Base-by-base conservation (phyloP, 805 yeast species). In the Zygosaccharomyces gambellarensis region DNA sequence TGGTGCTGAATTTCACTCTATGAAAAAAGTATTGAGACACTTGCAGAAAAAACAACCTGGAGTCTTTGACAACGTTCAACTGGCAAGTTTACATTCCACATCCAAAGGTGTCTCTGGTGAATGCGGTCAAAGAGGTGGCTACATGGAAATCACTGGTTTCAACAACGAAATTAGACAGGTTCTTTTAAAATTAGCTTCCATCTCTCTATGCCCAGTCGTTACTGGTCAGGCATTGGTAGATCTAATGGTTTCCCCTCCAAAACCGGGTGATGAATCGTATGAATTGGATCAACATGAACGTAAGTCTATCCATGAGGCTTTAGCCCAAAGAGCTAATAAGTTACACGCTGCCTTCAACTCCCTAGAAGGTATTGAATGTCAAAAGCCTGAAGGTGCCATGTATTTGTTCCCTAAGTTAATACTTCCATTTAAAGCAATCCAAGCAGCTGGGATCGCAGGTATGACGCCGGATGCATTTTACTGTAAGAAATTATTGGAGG, bases 51-150 rank as follows among this genome's bases (percentile, higher is more conserved):
- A 78, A 48, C 76, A 77, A 10, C 74, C 75, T 22, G 83, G 83
- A 19, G 59, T 68, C 29, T 92, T 81, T 67, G 77, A 78, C 43
- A 74, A 81, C 52, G 92, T 94, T 36, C 96, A 89, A 66, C 76
- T 94, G 50, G 97, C 95, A 2, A 90, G 98, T 1, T 73, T 94
- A 58, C 98, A 94, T 69, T 90, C 98, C n/a, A 89, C 96, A 39
- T 92, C 98, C 10, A 94, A 94, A 71, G 99, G 99, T 68, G 89
- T 90, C 59, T 79, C 89, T 54, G 99, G 99, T 54, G 99, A 94
- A 71, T 94, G 99, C 77, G 99, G 99, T 52, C 99, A 94, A 74
- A 83, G 99, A 71, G 99, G 98, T 61, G 99, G 99, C 5, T 94
- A 90, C 74, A 87, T 94, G 94, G 99, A 94, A 70, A 71, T 90